Evolutionary conservation across 176 grass and related monocot species (phyloP).

Genomic region (Eragrostis nindensis): DNA sequence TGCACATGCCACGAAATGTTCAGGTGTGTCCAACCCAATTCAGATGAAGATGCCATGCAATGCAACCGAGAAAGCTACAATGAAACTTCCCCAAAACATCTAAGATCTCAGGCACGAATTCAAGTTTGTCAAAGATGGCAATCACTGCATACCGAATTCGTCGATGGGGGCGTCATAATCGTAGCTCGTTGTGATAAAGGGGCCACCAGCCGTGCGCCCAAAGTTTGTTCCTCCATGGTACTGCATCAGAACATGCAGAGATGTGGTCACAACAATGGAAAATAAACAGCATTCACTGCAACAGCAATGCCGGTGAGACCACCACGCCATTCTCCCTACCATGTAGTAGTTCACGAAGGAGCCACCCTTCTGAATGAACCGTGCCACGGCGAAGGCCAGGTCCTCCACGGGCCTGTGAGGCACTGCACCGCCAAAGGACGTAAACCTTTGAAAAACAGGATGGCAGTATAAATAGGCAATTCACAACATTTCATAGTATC

Average conservation of each 20-base stretch:
- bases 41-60: not conserved
- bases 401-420: constrained; percentile 85
- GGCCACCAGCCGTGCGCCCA: constrained; percentile 83
- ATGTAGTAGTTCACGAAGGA: constrained; percentile 98
- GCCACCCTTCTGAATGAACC: constrained; percentile 93
- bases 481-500: constrained; percentile 4
- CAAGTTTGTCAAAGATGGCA: constrained; percentile 32
- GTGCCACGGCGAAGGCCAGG: constrained; percentile 75
- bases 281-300: constrained; percentile 47
- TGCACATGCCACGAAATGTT: not conserved
- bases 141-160: constrained; percentile 75
- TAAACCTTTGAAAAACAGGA: constrained; percentile 62
- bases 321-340: constrained; percentile 41
- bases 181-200: constrained; percentile 92
- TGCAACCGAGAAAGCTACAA: not conserved
- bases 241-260: constrained; percentile 54
- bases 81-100: constrained; percentile 9
- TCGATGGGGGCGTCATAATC: constrained; percentile 96
- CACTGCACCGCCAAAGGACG: constrained; percentile 73
- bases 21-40: not conserved
- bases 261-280: constrained; percentile 40
- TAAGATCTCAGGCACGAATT: not conserved
- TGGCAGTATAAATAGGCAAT: not conserved
- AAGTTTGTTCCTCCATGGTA: constrained; percentile 99
- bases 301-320: constrained; percentile 12